Base-by-base conservation (phyloP, 2,329 filamentous ascomycete species). In the Elsinoe necatrix region DNA sequence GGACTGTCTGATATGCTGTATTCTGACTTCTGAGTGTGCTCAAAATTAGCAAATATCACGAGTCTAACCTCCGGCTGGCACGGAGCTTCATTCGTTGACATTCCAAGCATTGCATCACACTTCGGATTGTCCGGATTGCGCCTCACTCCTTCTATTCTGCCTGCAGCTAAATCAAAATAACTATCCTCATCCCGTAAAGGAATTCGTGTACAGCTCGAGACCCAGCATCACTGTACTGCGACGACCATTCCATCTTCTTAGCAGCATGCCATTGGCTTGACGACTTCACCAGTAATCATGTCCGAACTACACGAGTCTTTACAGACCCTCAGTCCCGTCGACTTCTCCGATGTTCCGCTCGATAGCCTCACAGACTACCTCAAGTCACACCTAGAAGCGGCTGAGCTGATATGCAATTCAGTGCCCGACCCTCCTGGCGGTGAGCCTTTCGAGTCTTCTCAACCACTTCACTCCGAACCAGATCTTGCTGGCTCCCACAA, bases 341-440 rank as follows among this genome's bases (percentile, higher is more conserved):
- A 74, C 54, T 78, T 72, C 63, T 61, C 63, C 61, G 73, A 77
- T 27, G 65, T 77, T 27, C 75, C 75, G 18, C 65, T 69, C 54
- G 65, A 73, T 58, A 63, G 69, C 50, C 72, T 77, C 25, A 54
- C 66, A 8, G 57, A 62, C 35, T 78, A 71, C 61, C 64, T 77
- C 45, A 63, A 66, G 34, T 63, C 70, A 3, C 66, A 70, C 54
- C 73, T 78, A 63, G 59, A 69, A n/a, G 69, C 86, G 59, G 82
- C 83, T 18, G 85, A 89, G 64, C 75, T 85, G 16, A 80, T 95
- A 57, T 75, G 87, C 63, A 87, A 91, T 65, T 92, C 89, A 4
- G 80, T 95, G 1, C 89, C 89, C 2, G 76, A 77, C 9, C 71
- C 77, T 2, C 70, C 78, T 6, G 72, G 72, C 70, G 67, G 74